A percentile compares a stretch with the other conserved stretches of the same genome.
Conservation (phyloP, 768 basidiomycete species). For the Kwoniella bestiolae region DNA sequence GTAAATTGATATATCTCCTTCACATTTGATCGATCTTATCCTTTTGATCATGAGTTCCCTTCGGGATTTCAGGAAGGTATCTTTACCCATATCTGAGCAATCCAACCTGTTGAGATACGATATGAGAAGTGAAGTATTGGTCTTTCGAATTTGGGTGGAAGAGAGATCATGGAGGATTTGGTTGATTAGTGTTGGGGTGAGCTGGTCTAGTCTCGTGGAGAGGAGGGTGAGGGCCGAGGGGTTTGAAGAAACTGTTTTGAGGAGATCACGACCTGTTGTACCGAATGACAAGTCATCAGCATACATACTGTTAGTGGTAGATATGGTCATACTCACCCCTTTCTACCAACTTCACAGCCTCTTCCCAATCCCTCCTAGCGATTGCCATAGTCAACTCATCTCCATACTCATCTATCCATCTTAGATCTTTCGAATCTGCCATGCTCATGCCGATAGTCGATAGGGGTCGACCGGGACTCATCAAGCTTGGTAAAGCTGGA, state of each 20-base stretch:
- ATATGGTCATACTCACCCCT: slow-evolving; percentile 64
- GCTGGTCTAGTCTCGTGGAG: slow-evolving; percentile 66
- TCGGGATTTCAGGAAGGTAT: slow-evolving; percentile 79
- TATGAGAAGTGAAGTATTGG: slow-evolving; percentile 71
- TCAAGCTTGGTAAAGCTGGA: slow-evolving; percentile 73
- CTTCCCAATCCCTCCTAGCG: slow-evolving; percentile 83
- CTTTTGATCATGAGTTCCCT: slow-evolving; percentile 73
- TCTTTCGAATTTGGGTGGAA: slow-evolving; percentile 75
- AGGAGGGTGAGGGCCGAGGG: slow-evolving; percentile 44
- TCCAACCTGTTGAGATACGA: slow-evolving; percentile 74
- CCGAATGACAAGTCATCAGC: slow-evolving; percentile 8
- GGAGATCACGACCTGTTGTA: slow-evolving; percentile 47
- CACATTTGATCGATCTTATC: slow-evolving; percentile 84
- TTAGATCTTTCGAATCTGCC: slow-evolving; percentile 69
- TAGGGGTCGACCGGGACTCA: slow-evolving; percentile 59
- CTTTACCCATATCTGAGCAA: slow-evolving; percentile 76
- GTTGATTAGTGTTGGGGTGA: slow-evolving; percentile 70
- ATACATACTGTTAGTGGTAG: background rate
- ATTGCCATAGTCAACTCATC: slow-evolving; percentile 91
- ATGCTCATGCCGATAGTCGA: slow-evolving; percentile 67
- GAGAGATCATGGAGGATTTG: slow-evolving; percentile 76
- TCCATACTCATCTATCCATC: slow-evolving; percentile 88
- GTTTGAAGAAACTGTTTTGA: slow-evolving; percentile 57
- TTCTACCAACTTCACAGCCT: slow-evolving; percentile 81
- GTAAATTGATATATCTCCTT: slow-evolving; percentile 83